Conservation (phyloP, 257 asterid species). For the Voacanga thouarsii region DNA sequence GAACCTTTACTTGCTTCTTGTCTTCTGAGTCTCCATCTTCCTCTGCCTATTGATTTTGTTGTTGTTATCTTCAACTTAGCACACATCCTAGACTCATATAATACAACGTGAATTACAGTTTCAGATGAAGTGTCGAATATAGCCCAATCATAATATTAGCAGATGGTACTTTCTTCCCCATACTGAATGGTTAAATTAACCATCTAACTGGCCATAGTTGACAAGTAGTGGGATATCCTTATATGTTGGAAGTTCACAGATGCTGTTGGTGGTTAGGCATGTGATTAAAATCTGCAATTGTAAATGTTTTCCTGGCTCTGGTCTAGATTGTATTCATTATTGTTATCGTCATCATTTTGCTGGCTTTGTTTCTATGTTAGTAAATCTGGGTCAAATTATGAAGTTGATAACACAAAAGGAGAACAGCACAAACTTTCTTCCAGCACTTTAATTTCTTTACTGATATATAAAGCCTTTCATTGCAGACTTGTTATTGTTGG, state of each 20-base stretch:
- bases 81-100: too few relatives aligned
- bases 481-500: neutral
- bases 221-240: neutral
- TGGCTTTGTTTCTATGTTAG: neutral
- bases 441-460: neutral
- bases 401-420: too few relatives aligned
- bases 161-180: neutral
- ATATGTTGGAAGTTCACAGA: neutral
- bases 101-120: too few relatives aligned
- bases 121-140: too few relatives aligned
- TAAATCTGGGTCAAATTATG: neutral
- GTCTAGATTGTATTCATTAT: neutral
- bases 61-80: too few relatives aligned
- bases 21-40: too few relatives aligned
- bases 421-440: neutral
- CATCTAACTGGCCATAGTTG: neutral
- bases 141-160: too few relatives aligned
- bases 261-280: neutral
- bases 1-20: too few relatives aligned
- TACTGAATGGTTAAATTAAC: neutral
- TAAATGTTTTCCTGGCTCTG: neutral
- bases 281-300: neutral
- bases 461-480: neutral
- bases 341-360: neutral
- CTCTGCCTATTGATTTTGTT: too few relatives aligned